Evolutionary conservation across 495 filamentous ascomycete genomes (phyloP).

Genomic region (Margaritispora aquatica): DNA sequence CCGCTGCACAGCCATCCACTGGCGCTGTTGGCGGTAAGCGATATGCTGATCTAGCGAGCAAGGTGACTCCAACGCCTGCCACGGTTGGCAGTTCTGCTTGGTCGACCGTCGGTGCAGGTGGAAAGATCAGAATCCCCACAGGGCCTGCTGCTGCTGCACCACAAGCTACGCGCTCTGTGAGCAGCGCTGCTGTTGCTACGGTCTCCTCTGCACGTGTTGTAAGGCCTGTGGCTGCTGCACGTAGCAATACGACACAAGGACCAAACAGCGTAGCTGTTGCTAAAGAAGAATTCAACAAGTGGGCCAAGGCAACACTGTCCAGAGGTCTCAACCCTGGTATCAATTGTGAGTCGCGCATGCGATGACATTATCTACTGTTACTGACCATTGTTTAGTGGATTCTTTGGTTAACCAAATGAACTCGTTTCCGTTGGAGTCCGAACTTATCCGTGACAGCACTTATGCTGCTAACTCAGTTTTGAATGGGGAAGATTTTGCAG

Average conservation of each 20-base stretch:
- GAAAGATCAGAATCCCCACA: constrained; percentile 74
- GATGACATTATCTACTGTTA: background rate
- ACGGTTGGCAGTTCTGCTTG: constrained; percentile 56
- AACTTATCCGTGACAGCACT: constrained; percentile 82
- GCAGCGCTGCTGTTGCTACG: constrained; percentile 37
- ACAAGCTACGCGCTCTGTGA: constrained; percentile 50
- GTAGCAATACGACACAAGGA: constrained; percentile 25
- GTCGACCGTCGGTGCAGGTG: constrained; percentile 94
- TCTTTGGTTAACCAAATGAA: constrained; percentile 70
- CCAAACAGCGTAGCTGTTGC: constrained; percentile 50
- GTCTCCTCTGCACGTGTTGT: constrained; percentile 25
- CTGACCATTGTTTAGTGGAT: constrained; percentile 54
- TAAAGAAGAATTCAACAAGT: constrained; percentile 87
- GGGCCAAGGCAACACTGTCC: constrained; percentile 69
- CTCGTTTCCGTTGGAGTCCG: constrained; percentile 65
- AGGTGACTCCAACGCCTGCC: constrained; percentile 39
- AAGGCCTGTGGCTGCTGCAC: constrained; percentile 13
- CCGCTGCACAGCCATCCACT: constrained; percentile 41
- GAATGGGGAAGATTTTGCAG: constrained; percentile 86
- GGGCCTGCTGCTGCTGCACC: constrained; percentile 39
- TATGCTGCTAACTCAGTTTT: constrained; percentile 80
- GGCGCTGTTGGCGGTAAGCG: constrained; percentile 64
- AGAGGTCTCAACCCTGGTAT: constrained; percentile 55
- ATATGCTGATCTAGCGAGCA: constrained; percentile 93
- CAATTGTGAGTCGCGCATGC: constrained; percentile 38